Evolutionary conservation across 139 green algal species (phyloP).

Genomic region (Haematococcus lacustris): DNA sequence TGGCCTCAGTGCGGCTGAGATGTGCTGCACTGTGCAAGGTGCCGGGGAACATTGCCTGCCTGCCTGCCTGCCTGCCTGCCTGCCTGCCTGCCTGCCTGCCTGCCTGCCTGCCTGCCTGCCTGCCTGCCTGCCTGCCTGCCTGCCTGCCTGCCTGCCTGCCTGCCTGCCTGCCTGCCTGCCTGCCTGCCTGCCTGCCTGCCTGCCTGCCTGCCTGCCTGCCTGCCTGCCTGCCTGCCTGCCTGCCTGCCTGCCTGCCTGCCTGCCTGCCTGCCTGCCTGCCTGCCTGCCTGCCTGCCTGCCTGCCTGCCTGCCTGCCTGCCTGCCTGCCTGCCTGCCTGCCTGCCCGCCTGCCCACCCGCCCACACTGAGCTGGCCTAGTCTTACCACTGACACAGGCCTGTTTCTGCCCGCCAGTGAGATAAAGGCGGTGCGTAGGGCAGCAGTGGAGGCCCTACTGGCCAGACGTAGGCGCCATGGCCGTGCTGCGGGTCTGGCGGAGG

Average conservation of each 20-base stretch:
- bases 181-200: neutral
- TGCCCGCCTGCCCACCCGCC: too few species aligned
- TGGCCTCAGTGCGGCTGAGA: neutral
- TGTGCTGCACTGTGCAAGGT: slow-evolving; percentile 5
- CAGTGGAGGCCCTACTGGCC: slow-evolving; percentile 45
- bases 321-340: too few species aligned
- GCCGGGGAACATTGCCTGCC: slow-evolving; percentile 1
- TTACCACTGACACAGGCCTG: slow-evolving; percentile 25
- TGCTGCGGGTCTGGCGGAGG: slow-evolving; percentile 19
- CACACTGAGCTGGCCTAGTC: neutral
- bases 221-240: too few species aligned
- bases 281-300: too few species aligned
- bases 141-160: neutral
- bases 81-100: neutral
- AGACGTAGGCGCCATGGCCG: slow-evolving; percentile 3
- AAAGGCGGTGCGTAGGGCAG: slow-evolving; percentile 55
- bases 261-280: too few species aligned
- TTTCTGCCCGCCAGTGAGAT: slow-evolving; percentile 55
- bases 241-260: too few species aligned
- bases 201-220: neutral
- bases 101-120: neutral
- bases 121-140: neutral
- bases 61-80: neutral
- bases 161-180: neutral
- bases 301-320: too few species aligned